A percentile compares a stretch with the other conserved stretches of the same genome.
phyloP scores from a whole-genome alignment of 176 grass and related monocot genomes.

The Metroxylon sagu region DNA sequence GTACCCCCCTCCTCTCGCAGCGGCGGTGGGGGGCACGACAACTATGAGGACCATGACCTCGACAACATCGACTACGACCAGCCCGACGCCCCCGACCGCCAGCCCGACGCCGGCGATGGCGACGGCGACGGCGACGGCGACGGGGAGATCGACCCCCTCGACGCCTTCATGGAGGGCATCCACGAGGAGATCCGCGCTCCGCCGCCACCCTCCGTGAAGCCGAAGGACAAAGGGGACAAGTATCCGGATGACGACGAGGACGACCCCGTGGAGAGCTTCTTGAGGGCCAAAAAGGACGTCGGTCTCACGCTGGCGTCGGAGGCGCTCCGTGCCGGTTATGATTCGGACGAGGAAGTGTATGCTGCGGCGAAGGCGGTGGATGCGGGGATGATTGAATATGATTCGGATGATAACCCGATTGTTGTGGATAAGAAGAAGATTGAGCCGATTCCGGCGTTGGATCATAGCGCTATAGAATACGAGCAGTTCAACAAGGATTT shows the following conservation, averaged over 20 bases:
- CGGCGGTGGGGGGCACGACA: constrained; percentile 8
- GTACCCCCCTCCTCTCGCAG: constrained; percentile 33
- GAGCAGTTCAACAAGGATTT: constrained; percentile 80
- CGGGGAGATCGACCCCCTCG: constrained; percentile 68
- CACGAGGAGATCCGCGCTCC: constrained; percentile 78
- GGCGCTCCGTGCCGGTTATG: constrained; percentile 62
- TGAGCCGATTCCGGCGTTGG: constrained; percentile 70
- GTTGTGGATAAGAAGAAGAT: constrained; percentile 94
- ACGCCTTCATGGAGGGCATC: constrained; percentile 96
- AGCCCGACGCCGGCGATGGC: not conserved
- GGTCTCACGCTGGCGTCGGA: constrained; percentile 71
- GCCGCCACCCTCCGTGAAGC: constrained; percentile 17
- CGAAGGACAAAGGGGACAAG: constrained; percentile 28
- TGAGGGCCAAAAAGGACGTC: constrained; percentile 78
- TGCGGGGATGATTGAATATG: constrained; percentile 82
- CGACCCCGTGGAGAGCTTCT: constrained; percentile 84
- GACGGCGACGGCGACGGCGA: constrained; percentile 4
- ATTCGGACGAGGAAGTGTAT: constrained; percentile 96
- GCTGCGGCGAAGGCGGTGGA: constrained; percentile 93
- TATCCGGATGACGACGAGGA: constrained; percentile 72
- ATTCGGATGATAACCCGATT: constrained; percentile 86
- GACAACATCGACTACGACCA: constrained; percentile 86
- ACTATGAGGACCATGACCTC: constrained; percentile 63
- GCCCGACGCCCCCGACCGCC: constrained; percentile 15
- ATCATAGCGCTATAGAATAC: constrained; percentile 73